A percentile compares a stretch with the other conserved stretches of the same genome.
phyloP scores from a whole-genome alignment of 1,284 basidiomycete genomes.

The Moesziomyces sp. region DNA sequence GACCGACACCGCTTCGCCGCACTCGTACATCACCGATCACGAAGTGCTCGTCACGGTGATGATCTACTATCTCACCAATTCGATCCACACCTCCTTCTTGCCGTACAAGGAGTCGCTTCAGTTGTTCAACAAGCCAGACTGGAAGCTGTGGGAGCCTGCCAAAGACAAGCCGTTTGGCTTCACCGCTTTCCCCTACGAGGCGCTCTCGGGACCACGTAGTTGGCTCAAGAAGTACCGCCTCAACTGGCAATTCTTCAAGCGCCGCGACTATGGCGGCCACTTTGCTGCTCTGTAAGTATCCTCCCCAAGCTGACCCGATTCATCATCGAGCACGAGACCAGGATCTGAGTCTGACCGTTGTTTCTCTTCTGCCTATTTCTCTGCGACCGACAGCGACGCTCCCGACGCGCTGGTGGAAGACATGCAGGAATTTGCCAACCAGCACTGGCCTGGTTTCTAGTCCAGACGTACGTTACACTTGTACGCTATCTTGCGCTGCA shows the following conservation, averaged over 20 bases:
- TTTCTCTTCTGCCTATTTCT: not conserved
- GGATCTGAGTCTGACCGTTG: not conserved
- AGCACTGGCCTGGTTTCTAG: conserved; percentile 39
- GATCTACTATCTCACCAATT: conserved; percentile 50
- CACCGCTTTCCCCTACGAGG: conserved; percentile 47
- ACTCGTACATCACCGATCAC: conserved; percentile 46
- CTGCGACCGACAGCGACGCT: conserved; percentile 23
- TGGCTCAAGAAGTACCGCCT: conserved; percentile 38
- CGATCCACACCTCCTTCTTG: conserved; percentile 50
- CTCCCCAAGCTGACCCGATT: not conserved
- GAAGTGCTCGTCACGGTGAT: conserved; percentile 46
- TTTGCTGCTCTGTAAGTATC: conserved; percentile 56
- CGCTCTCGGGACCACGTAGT: conserved; percentile 30
- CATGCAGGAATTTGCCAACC: conserved; percentile 46
- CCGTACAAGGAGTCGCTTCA: conserved; percentile 44
- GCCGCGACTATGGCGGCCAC: conserved; percentile 56
- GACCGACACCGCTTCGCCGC: conserved; percentile 3
- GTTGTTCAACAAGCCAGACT: conserved; percentile 25
- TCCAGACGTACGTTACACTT: not conserved
- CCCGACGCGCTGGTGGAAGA: conserved; percentile 44
- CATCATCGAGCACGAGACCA: too few species aligned
- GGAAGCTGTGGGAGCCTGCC: conserved; percentile 21
- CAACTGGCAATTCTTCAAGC: conserved; percentile 43
- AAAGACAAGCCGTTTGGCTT: conserved; percentile 45
- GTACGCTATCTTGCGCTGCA: not conserved